Evolutionary conservation across 1,139 yeast genomes (phyloP), one percentile per base, ranked within the genome.

Genomic region (Suhomyces wounanorum): DNA sequence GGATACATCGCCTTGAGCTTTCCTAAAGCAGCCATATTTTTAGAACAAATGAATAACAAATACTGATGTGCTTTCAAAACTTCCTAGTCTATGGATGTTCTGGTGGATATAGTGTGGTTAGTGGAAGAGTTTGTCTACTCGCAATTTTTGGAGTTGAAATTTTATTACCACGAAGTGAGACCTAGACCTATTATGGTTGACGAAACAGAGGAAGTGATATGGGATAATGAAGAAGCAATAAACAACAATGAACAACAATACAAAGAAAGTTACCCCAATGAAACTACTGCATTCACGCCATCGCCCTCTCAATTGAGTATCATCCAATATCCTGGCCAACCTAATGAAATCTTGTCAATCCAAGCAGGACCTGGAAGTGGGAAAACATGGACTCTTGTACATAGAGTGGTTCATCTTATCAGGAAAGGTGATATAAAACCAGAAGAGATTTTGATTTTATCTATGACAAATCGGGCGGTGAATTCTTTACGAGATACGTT

Each of bases 301-400:
- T 42, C 48, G 25, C 18, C 59, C 3, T 67, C 79, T 0, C 84
- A 80, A 59, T 39, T 48, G 16, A 51, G 52, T 3, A 73, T 78
- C 7, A 72, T 81, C 10, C 49, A 59, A 1, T 61, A 60, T 52
- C 78, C 81, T 0, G 65, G 73, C 7, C 57, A 54, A 1, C 69
- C 72, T 4, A 63, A 67, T 25, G 64, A 73, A 2, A 65, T 85
- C 0, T 63, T 85, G 10, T 72, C 80, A 21, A 72, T 86, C 1
- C 70, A 75, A 17, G 87, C 91, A 0, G 91, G 92, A 0, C 91
- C 92, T 0, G 92, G 92, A 3, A 80, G 88, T 21, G 96, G 96
- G 1, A 88, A 88, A 59, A 87, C 95, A 0, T 70, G 72, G 40
- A 84, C 91, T 0, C 59, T 88, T 30, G 79, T 82, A 1, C 69